phyloP scores from a whole-genome alignment of 139 green algal genomes.

The Chlorella vulgaris region DNA sequence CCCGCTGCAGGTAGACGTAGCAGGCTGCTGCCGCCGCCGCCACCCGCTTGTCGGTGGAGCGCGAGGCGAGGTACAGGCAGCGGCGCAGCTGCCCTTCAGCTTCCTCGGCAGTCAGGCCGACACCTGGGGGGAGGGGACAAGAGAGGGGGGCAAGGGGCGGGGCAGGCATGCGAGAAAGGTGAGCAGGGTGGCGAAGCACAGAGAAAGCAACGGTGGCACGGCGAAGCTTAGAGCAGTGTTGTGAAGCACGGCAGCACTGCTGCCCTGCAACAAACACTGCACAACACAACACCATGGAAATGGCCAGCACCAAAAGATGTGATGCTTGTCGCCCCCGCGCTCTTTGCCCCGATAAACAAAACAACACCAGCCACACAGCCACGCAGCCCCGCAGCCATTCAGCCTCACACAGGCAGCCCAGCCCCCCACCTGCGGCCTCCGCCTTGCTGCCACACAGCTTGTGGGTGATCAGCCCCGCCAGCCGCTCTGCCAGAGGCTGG shows the following conservation, averaged over 20 bases:
- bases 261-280: too few relatives aligned
- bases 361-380: conserved; percentile 14
- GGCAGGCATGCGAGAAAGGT: not conserved
- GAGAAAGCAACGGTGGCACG: not conserved
- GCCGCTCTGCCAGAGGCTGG: conserved; percentile 55
- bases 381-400: not conserved
- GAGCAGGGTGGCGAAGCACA: too few relatives aligned
- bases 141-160: not conserved
- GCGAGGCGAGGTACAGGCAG: conserved; percentile 62
- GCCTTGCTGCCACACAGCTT: conserved; percentile 44
- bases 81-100: conserved; percentile 32
- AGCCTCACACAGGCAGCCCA: not conserved
- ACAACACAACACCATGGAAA: too few relatives aligned
- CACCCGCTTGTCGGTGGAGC: conserved; percentile 42
- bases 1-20: conserved; percentile 47
- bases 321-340: too few relatives aligned
- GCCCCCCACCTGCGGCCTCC: conserved; percentile 2
- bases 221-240: too few relatives aligned
- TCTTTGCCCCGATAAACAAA: not conserved
- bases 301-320: too few relatives aligned
- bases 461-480: conserved; percentile 49
- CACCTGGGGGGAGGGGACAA: too few relatives aligned
- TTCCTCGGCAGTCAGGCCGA: conserved; percentile 7
- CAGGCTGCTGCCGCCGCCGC: conserved; percentile 24
- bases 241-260: too few relatives aligned